A percentile compares a stretch with the other conserved stretches of the same genome.
These are phyloP conservation scores for Oxyria digyna DNA, from an alignment of 148 eudicot genomes.

Conservation along the genomic window DNA sequence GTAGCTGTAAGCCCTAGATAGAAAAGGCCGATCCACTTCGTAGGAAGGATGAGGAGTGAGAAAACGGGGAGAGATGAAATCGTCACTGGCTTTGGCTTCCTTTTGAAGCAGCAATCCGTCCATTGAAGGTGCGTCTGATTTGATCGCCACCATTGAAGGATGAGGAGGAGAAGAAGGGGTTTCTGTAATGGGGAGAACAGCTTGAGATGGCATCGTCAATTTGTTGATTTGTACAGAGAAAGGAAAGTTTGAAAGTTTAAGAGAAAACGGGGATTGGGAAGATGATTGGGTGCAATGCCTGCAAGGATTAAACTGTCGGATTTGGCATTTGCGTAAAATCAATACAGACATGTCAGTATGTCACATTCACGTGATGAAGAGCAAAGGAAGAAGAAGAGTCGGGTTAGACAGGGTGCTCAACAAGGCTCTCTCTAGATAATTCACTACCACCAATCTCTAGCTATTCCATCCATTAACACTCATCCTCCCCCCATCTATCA, in stretches of 20 bases:
- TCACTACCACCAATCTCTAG: too few species aligned
- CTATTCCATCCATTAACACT: too few species aligned
- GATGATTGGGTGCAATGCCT: background rate
- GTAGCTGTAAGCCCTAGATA: conserved; percentile 35
- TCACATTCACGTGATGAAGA: background rate
- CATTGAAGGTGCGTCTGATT: background rate
- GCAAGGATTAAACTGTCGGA: background rate
- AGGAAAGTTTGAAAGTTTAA: background rate
- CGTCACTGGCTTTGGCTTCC: background rate
- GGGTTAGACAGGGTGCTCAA: too few species aligned
- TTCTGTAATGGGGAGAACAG: background rate
- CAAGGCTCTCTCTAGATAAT: too few species aligned
- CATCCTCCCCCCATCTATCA: too few species aligned
- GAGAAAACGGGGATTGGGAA: background rate
- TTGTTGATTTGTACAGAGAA: background rate
- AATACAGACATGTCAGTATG: background rate
- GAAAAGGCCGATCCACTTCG: conserved; percentile 24
- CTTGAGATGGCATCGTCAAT: conserved; percentile 7
- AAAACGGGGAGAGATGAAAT: background rate
- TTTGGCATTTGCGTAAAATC: background rate
- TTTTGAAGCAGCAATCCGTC: conserved; percentile 4
- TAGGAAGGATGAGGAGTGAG: background rate
- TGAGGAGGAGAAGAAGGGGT: background rate
- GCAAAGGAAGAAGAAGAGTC: too few species aligned
- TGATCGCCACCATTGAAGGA: background rate